phyloP scores from a whole-genome alignment of 2,329 filamentous ascomycete species.

The Phialocephala sp. region DNA sequence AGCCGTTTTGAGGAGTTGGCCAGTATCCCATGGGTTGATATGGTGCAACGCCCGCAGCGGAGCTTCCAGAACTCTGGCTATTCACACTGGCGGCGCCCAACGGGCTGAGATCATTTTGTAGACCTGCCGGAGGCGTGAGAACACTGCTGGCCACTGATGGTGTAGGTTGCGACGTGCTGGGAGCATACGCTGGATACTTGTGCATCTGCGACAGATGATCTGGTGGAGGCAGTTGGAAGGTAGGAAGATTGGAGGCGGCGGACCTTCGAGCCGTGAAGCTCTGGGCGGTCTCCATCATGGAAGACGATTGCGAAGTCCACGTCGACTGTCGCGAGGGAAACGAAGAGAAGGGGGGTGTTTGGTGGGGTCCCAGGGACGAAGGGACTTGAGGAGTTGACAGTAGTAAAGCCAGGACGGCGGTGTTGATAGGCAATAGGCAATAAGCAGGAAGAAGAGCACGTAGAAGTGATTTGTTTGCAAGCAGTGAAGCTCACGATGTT shows the following conservation, averaged over 20 bases:
- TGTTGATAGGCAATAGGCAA: neutral
- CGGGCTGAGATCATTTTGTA: constrained; percentile 64
- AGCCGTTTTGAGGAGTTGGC: constrained; percentile 52
- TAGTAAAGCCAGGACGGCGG: constrained; percentile 11
- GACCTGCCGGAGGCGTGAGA: constrained; percentile 53
- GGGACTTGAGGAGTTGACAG: constrained; percentile 5
- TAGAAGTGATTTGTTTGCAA: neutral
- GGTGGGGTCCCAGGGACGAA: constrained; percentile 1
- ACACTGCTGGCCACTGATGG: constrained; percentile 47
- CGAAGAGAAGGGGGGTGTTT: constrained; percentile 9
- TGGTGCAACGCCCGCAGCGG: constrained; percentile 60
- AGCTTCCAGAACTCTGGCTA: constrained; percentile 62
- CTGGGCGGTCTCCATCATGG: constrained; percentile 60
- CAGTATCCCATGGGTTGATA: constrained; percentile 68
- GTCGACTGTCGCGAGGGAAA: constrained; percentile 23
- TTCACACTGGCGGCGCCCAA: constrained; percentile 66
- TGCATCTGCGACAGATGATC: constrained; percentile 53
- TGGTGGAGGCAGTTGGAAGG: constrained; percentile 72
- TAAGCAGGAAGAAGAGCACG: neutral
- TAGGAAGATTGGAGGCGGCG: constrained; percentile 71
- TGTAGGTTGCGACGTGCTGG: constrained; percentile 45
- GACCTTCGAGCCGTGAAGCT: constrained; percentile 75
- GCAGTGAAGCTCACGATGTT: neutral
- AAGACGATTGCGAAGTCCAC: constrained; percentile 40
- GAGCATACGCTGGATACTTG: constrained; percentile 61